Evolutionary conservation across 1,139 yeast species (phyloP), one percentile per base, ranked within the genome.

Genomic region (Maudiozyma humilis): DNA sequence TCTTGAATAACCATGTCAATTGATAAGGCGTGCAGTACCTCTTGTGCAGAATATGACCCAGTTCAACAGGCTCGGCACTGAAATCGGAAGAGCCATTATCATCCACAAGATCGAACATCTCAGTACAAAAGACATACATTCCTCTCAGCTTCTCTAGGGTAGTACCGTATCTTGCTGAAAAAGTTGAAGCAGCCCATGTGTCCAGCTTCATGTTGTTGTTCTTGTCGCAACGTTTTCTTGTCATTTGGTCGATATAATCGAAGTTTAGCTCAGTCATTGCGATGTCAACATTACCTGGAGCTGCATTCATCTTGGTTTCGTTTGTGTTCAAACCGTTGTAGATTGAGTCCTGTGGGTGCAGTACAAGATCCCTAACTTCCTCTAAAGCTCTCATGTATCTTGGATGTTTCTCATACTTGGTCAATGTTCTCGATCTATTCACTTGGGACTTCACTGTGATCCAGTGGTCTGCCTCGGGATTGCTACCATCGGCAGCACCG

Each of bases 361-460:
- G 67, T 23, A 83, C 75, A 33, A 81, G 61, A 29, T 75, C 71
- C 1, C 82, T 78, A 48, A 82, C 85, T 44, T 76, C 74, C 50
- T 81, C 78, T n/a, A 81, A 74, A 4, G 78, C 82, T 49, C 87
- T 67, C 58, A 74, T 75, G 38, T 84, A 79, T 50, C 97, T 72
- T 13, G 72, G 68, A 47, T 78, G 81, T 46, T 82, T 78, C 52
- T 88, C 95, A 44, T 72, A 76, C 3, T 79, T 70, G 1, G 85
- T 76, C 38, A 88, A 67, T 0, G 95, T 77, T 52, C 82, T 82
- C 55, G 89, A 79, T 53, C 97, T 73, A 58, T 83, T 79, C 43
- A 89, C 67, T 45, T 83, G 89, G 6, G 75, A 66, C 43, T 74
- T 73, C 13, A 69, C 68, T 35, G 73, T 74, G 33, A 75, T 68